phyloP scores from a whole-genome alignment of 2,329 filamentous ascomycete genomes.

The Cladorrhinum sp. region DNA sequence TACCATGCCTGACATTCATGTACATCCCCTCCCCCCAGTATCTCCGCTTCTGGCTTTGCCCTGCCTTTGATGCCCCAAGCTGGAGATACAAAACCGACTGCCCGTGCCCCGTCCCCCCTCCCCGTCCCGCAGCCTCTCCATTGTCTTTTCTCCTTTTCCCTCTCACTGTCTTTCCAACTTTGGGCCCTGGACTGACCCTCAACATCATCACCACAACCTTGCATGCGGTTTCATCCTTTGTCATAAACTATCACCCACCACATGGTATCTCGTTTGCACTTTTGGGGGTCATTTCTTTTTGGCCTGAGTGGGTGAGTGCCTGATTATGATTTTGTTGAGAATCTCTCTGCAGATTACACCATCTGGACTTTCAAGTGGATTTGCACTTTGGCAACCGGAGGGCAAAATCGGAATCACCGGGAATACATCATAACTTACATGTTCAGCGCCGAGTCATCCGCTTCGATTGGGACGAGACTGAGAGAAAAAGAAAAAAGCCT shows the following conservation, averaged over 20 bases:
- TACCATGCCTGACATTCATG: slow-evolving; percentile 3
- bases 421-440: not conserved
- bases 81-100: slow-evolving; percentile 29
- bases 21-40: slow-evolving; percentile 13
- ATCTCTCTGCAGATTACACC: not conserved
- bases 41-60: slow-evolving; percentile 12
- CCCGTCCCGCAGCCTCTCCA: slow-evolving; percentile 8
- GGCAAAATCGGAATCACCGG: not conserved
- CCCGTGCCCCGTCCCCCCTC: slow-evolving; percentile 18
- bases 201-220: not conserved
- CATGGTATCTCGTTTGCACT: not conserved
- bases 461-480: not conserved
- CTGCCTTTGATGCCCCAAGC: slow-evolving; percentile 1
- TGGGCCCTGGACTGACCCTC: not conserved
- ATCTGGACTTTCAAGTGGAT: not conserved
- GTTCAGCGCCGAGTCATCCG: not conserved
- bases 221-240: slow-evolving; percentile 3
- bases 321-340: not conserved
- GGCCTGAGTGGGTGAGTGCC: not conserved
- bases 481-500: not conserved
- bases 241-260: not conserved
- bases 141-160: slow-evolving; percentile 10
- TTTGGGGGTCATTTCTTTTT: not conserved
- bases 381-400: not conserved
- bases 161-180: slow-evolving; percentile 1